These are phyloP conservation scores for Leishmania aethiopica DNA, from an alignment of 208 protist species.

Conservation along the genomic window DNA sequence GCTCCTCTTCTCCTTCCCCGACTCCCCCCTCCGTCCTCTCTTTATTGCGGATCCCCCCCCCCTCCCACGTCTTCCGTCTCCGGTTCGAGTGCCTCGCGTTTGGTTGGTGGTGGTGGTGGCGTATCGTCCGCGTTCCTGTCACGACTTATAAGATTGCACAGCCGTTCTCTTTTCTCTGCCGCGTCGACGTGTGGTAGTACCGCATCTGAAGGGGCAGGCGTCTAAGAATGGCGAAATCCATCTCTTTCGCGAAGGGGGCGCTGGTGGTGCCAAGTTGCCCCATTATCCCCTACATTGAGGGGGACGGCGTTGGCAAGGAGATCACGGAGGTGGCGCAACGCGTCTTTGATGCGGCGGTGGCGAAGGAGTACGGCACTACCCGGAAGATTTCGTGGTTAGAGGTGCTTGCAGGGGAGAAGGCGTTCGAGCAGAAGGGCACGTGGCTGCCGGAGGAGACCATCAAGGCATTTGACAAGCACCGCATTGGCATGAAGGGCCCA, in stretches of 20 bases:
- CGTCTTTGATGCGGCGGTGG: slow-evolving; percentile 42
- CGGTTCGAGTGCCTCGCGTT: no score
- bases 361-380: slow-evolving; percentile 40
- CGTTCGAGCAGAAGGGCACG: slow-evolving; percentile 21
- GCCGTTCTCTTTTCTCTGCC: not conserved
- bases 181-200: no score
- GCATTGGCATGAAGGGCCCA: slow-evolving; percentile 47
- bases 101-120: no score
- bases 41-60: no score
- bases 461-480: slow-evolving; percentile 36
- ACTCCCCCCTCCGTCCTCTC: no score
- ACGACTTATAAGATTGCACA: no score
- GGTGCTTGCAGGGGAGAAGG: slow-evolving; percentile 47
- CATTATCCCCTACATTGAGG: slow-evolving; percentile 58
- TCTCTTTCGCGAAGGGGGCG: slow-evolving; percentile 19
- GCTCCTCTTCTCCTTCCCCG: no score
- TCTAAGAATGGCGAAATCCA: slow-evolving; percentile 18
- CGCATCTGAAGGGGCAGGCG: no score
- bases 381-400: slow-evolving; percentile 47
- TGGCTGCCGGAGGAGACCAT: slow-evolving; percentile 49
- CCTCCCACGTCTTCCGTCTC: no score
- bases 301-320: slow-evolving; percentile 53
- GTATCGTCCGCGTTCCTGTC: no score
- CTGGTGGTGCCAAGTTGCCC: slow-evolving; percentile 35
- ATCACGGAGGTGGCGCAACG: slow-evolving; percentile 36